Conservation (phyloP, 2,329 filamentous ascomycete species). For the Triangularia setosa region DNA sequence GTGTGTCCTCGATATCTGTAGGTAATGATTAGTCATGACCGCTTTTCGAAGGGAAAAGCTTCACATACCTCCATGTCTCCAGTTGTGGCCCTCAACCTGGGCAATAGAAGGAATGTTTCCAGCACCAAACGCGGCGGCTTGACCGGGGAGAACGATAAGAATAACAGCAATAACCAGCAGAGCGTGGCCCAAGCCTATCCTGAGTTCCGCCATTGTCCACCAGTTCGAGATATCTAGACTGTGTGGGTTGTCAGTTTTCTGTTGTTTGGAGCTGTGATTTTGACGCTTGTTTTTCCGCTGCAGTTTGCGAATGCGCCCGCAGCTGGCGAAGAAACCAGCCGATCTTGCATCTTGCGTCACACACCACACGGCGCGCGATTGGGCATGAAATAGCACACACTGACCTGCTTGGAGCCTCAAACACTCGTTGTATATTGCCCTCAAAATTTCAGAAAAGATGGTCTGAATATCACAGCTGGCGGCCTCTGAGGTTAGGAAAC, state of each 20-base stretch:
- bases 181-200: constrained; percentile 46
- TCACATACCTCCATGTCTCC: constrained; percentile 59
- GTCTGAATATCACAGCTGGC: not conserved
- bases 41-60: not conserved
- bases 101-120: constrained; percentile 67
- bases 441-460: not conserved
- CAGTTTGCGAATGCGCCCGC: not conserved
- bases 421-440: not conserved
- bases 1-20: constrained; percentile 73
- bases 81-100: constrained; percentile 64
- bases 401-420: not conserved
- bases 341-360: not conserved
- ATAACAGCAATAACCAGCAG: constrained; percentile 52
- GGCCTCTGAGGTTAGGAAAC: constrained; percentile 6
- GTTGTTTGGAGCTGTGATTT: not conserved
- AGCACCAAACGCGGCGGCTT: constrained; percentile 61
- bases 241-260: not conserved
- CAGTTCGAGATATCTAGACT: not conserved
- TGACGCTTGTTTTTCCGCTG: not conserved
- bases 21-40: not conserved
- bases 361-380: not conserved
- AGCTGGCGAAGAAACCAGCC: not conserved
- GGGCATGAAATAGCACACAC: not conserved
- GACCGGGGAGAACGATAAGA: constrained; percentile 54
- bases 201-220: constrained; percentile 44